Conservation (phyloP, 768 basidiomycete species). For the Russula vinacea region DNA sequence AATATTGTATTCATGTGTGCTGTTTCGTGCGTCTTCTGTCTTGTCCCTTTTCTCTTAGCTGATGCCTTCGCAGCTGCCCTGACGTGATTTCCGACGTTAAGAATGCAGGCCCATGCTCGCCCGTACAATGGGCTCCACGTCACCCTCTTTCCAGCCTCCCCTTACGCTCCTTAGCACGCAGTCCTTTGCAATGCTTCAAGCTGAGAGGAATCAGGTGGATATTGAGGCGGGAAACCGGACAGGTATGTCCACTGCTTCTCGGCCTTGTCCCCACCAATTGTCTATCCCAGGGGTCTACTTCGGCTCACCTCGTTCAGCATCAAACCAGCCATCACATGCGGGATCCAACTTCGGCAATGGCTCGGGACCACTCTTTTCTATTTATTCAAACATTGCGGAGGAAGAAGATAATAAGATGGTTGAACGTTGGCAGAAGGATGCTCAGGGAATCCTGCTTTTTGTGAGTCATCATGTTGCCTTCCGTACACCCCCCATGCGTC, state of each 20-base stretch:
- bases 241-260: background rate
- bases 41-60: background rate
- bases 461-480: background rate
- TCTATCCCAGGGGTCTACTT: background rate
- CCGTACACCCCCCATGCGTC: background rate
- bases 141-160: background rate
- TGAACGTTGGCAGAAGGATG: slow-evolving; percentile 6
- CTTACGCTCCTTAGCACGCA: background rate
- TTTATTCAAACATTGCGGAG: background rate
- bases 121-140: background rate
- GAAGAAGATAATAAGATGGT: background rate
- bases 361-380: background rate
- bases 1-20: slow-evolving; percentile 1
- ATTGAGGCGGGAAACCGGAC: background rate
- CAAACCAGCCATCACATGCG: background rate
- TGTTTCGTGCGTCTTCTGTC: background rate
- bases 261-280: background rate
- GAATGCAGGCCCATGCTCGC: background rate
- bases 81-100: background rate
- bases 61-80: background rate
- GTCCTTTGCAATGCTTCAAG: background rate
- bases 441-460: background rate
- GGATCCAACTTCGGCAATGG: background rate
- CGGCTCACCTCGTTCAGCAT: background rate
- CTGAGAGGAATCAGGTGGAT: background rate